Evolutionary conservation across 2,329 filamentous ascomycete species (phyloP).

Genomic region (Penicillium polonicum): DNA sequence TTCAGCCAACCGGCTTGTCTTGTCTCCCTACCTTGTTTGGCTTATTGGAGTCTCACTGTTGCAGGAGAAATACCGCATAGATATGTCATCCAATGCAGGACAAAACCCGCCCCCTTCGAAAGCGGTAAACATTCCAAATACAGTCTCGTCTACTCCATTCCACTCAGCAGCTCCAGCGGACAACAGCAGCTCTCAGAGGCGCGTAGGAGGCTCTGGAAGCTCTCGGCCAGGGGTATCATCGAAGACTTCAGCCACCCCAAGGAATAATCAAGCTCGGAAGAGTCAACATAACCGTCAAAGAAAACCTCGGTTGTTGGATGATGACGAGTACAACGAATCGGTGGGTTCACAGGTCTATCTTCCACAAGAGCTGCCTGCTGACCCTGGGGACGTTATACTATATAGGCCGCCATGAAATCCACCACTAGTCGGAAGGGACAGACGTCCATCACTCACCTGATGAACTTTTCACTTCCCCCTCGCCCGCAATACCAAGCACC

Average conservation of each 20-base stretch:
- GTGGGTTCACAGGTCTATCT: slow-evolving; percentile 49
- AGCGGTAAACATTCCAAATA: slow-evolving; percentile 38
- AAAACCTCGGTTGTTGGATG: slow-evolving; percentile 70
- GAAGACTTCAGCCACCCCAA: slow-evolving; percentile 41
- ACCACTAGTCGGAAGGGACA: slow-evolving; percentile 78
- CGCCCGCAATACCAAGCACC: slow-evolving; percentile 61
- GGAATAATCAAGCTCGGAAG: slow-evolving; percentile 73
- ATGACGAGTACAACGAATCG: slow-evolving; percentile 82
- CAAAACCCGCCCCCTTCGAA: slow-evolving; percentile 40
- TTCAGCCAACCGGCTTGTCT: neutral
- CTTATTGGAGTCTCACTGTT: neutral
- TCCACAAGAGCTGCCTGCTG: slow-evolving; percentile 14
- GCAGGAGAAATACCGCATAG: neutral
- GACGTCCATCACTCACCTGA: slow-evolving; percentile 93
- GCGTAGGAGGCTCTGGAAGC: slow-evolving; percentile 42
- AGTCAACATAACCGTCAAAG: slow-evolving; percentile 83
- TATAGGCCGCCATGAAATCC: slow-evolving; percentile 61
- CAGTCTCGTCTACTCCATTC: slow-evolving; percentile 34
- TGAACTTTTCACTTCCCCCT: slow-evolving; percentile 83
- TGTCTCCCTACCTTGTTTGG: neutral
- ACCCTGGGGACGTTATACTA: slow-evolving; percentile 13
- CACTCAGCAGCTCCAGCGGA: slow-evolving; percentile 36
- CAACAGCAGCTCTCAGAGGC: slow-evolving; percentile 39
- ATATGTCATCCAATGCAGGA: slow-evolving; percentile 45
- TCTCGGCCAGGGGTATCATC: slow-evolving; percentile 42